Conservation (phyloP, 495 filamentous ascomycete genomes). For the Daldinia childiae region DNA sequence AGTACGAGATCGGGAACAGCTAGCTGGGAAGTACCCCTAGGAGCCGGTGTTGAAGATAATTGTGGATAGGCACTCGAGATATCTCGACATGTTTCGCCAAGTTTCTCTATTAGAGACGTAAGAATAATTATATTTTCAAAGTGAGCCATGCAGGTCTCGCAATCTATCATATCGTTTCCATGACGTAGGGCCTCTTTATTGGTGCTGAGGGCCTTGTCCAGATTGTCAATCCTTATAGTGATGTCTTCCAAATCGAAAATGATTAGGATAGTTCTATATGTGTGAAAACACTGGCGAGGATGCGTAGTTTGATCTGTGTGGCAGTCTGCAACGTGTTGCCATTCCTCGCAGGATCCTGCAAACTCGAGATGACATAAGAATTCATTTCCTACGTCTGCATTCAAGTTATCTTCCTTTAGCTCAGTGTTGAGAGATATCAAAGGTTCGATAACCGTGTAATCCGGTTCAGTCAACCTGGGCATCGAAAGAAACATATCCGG, state of each 20-base stretch:
- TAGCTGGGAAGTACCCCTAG: not conserved
- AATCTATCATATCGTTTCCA: not conserved
- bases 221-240: not conserved
- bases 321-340: not conserved
- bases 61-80: not conserved
- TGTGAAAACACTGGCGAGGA: not conserved
- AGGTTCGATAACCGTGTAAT: not conserved
- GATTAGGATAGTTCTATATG: not conserved
- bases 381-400: not conserved
- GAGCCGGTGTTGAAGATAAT: not conserved
- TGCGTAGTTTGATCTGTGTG: not conserved
- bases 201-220: not conserved
- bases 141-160: not conserved
- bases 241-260: not conserved
- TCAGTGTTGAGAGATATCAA: not conserved
- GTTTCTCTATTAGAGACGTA: not conserved
- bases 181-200: not conserved
- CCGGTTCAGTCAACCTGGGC: no score
- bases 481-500: no score
- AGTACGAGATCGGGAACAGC: not conserved
- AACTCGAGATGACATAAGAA: not conserved
- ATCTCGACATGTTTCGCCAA: not conserved
- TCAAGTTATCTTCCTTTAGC: not conserved
- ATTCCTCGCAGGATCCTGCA: not conserved
- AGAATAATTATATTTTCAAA: not conserved